phyloP scores from a whole-genome alignment of 495 filamentous ascomycete genomes.

The Xylaria grammica region DNA sequence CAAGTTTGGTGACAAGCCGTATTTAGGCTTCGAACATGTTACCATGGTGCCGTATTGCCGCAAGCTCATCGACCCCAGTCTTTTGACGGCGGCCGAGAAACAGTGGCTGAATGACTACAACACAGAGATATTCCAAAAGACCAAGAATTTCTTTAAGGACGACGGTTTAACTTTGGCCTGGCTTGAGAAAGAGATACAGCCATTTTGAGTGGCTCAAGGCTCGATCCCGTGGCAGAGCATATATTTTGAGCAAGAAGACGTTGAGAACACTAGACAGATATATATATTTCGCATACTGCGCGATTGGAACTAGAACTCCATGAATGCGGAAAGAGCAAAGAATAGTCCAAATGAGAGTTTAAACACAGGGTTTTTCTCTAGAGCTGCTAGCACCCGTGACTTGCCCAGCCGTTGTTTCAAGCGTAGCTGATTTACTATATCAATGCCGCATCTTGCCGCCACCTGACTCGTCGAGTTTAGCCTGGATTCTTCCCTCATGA shows the following conservation, averaged over 20 bases:
- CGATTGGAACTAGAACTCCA: constrained; percentile 55
- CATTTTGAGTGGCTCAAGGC: constrained; percentile 39
- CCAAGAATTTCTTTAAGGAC: constrained; percentile 75
- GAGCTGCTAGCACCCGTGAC: constrained; percentile 62
- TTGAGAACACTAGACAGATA: constrained; percentile 2
- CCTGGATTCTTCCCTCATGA: not conserved
- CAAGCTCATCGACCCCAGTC: constrained; percentile 78
- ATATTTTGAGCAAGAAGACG: constrained; percentile 8
- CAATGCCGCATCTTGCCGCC: constrained; percentile 74
- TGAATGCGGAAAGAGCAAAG: constrained; percentile 80
- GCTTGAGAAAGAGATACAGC: constrained; percentile 83
- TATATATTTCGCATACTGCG: constrained; percentile 16
- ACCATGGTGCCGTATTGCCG: constrained; percentile 95
- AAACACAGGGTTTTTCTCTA: constrained; percentile 73
- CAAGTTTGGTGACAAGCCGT: constrained; percentile 91
- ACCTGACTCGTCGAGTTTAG: constrained; percentile 50
- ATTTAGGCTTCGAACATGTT: constrained; percentile 93
- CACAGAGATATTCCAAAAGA: constrained; percentile 80
- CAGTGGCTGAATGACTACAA: constrained; percentile 90
- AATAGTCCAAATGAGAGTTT: constrained; percentile 79
- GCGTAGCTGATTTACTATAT: constrained; percentile 53
- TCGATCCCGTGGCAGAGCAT: constrained; percentile 10
- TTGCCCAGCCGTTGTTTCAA: constrained; percentile 44
- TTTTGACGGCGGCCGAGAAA: constrained; percentile 79
- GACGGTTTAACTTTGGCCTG: constrained; percentile 73